These are phyloP conservation scores for Misopates orontium DNA, from an alignment of 257 asterid genomes.

Conservation along the genomic window DNA sequence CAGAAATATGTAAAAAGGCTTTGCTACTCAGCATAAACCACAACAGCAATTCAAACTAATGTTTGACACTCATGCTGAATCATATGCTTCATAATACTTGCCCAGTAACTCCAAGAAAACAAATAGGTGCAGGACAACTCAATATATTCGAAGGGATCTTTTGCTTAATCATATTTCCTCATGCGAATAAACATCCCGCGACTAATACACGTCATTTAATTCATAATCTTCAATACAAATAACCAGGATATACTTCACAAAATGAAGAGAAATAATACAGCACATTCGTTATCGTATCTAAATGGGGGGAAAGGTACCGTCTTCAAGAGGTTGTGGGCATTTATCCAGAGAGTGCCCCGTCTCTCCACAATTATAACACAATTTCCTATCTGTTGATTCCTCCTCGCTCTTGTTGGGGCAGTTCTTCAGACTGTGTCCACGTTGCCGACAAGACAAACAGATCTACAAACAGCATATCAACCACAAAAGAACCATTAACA, in stretches of 20 bases:
- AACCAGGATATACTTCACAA: slow-evolving; percentile 11
- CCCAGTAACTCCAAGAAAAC: too few relatives aligned
- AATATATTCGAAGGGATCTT: too few relatives aligned
- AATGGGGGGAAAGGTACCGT: slow-evolving; percentile 48
- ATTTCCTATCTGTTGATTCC: slow-evolving; percentile 44
- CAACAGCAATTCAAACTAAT: too few relatives aligned
- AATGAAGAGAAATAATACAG: slow-evolving; percentile 6
- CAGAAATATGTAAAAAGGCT: too few relatives aligned
- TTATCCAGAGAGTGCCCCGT: slow-evolving; percentile 72
- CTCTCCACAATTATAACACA: slow-evolving; percentile 91
- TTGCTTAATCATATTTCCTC: neutral
- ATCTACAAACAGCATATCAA: slow-evolving; percentile 50
- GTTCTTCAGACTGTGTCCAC: slow-evolving; percentile 88
- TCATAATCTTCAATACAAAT: neutral
- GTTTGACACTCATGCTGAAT: too few relatives aligned
- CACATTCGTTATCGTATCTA: neutral
- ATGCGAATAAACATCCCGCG: neutral
- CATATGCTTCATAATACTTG: too few relatives aligned
- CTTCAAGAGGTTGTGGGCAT: slow-evolving; percentile 79
- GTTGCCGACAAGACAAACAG: slow-evolving; percentile 76
- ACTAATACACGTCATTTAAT: neutral
- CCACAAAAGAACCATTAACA: slow-evolving; percentile 21
- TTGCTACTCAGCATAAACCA: too few relatives aligned
- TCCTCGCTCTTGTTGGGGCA: slow-evolving; percentile 67
- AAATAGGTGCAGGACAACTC: too few relatives aligned